These are phyloP conservation scores for Solanum bulbocastanum DNA, from an alignment of 257 asterid species.

Conservation along the genomic window DNA sequence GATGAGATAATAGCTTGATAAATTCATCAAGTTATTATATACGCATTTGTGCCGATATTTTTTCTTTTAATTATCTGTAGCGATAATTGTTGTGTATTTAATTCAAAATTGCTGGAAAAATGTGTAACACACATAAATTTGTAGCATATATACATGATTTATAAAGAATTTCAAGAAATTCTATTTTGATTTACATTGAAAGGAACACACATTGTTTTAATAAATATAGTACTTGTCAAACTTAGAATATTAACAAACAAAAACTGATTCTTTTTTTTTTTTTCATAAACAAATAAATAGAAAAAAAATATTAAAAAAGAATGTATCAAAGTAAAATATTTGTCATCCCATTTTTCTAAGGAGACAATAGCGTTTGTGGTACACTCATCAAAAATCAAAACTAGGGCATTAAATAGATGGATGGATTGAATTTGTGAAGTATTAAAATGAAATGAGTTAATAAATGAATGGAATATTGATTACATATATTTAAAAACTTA, in stretches of 20 bases:
- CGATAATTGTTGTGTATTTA: background rate
- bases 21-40: background rate
- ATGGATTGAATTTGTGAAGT: too few species aligned
- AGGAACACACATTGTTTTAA: background rate
- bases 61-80: background rate
- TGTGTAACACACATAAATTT: background rate
- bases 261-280: background rate
- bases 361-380: background rate
- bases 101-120: background rate
- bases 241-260: background rate
- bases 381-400: background rate
- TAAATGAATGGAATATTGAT: too few species aligned
- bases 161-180: background rate
- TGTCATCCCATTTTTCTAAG: background rate
- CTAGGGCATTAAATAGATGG: background rate
- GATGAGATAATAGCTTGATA: slow-evolving; percentile 20
- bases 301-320: background rate
- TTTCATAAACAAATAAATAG: background rate
- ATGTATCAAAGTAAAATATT: background rate
- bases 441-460: background rate
- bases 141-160: background rate
- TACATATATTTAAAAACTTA: too few species aligned
- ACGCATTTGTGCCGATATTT: background rate
- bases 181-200: background rate
- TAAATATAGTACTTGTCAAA: background rate